Conservation (phyloP, 257 asterid genomes). For the Salvia miltiorrhiza region DNA sequence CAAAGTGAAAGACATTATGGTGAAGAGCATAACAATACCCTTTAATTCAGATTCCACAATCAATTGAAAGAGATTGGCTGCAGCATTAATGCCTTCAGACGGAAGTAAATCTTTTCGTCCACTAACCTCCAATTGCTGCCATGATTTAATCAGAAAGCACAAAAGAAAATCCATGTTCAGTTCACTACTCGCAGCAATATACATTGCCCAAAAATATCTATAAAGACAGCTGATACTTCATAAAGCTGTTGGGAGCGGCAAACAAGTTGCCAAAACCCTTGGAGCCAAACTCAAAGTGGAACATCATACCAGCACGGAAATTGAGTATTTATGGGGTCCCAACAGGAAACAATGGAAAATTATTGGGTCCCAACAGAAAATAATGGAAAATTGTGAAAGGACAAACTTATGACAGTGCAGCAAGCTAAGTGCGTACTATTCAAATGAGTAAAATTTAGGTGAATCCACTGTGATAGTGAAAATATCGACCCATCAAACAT, state of each 20-base stretch:
- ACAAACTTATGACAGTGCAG: neutral
- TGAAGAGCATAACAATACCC: constrained; percentile 41
- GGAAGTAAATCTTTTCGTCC: constrained; percentile 55
- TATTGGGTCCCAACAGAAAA: neutral
- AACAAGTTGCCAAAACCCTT: neutral
- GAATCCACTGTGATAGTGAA: neutral
- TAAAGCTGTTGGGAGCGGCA: neutral
- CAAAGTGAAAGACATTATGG: constrained; percentile 8
- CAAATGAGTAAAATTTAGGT: neutral
- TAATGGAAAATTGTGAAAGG: neutral
- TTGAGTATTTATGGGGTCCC: neutral
- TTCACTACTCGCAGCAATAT: neutral
- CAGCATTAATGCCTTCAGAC: constrained; percentile 76
- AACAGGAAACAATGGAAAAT: neutral
- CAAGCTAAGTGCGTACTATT: neutral
- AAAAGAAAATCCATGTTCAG: constrained; percentile 16
- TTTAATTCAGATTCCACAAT: constrained; percentile 79
- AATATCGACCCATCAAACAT: neutral
- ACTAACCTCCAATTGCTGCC: constrained; percentile 63
- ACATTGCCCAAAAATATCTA: constrained; percentile 12
- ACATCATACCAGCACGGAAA: neutral
- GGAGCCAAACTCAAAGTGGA: neutral
- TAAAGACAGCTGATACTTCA: neutral
- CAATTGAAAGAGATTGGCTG: constrained; percentile 75
- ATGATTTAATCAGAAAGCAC: constrained; percentile 27